Base-by-base conservation (phyloP, 352 stramenopile genomes). In the Phytophthora pseudosyringae region DNA sequence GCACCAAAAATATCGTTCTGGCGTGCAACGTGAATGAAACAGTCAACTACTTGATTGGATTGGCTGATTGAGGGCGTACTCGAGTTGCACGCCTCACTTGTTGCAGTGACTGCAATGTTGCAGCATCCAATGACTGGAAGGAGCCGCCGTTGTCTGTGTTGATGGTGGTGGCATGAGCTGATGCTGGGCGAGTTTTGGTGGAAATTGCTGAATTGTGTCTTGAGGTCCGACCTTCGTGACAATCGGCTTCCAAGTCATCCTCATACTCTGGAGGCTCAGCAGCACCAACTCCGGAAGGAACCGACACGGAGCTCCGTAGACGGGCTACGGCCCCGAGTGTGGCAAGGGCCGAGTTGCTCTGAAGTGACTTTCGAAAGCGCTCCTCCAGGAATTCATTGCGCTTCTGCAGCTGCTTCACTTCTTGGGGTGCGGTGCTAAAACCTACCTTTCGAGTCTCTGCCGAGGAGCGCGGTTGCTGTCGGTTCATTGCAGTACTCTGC, bases 301-400 rank as follows among this genome's bases (percentile, higher is more conserved):
- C 33, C 13, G 54, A 70, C 11, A 67, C 26, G 8, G 66, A 74
- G 16, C 26, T 63, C 13, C 66, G 35, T 5, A 74, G 40, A 25
- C 60, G 60, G 5, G 60, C 60, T 31, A 74, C 66, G 6, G 51
- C 60, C 21, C 66, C 66, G 21, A 74, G 45, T 13, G 52, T 46
- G 28, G 48, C 32, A 26, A 66, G 16, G 40, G 53, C 18, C 21
- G 59, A 46, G 18, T 65, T 61, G 16, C 39, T 66, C n/a, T 67
- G 60, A 11, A 74, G 49, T 15, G 66, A 63, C 44, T 64, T 63
- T 16, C 83, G 83, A 38, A 87, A 88, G 0, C 79, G 83, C 28
- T 90, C 77, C 47, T 90, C 83, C 3, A 91, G 64, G 35, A 81
- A 91, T 31, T 73, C 32, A 31, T 90, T 91, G 7, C 83, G 77